These are phyloP conservation scores for Beta vulgaris DNA, from an alignment of 148 eudicot genomes.

Conservation along the genomic window DNA sequence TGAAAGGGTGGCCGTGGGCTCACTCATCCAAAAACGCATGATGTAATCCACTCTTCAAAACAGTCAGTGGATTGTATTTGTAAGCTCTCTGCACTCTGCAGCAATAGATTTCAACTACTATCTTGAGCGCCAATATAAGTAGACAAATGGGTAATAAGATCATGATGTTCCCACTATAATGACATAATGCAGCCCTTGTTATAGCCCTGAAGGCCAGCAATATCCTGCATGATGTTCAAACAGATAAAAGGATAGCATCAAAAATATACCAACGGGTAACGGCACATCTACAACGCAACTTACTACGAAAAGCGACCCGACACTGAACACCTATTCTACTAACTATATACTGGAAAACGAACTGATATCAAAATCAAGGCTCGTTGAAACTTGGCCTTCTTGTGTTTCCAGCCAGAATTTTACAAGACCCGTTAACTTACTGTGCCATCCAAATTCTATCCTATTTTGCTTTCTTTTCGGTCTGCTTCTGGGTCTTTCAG, in stretches of 20 bases:
- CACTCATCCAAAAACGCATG: neutral
- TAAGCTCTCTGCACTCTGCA: neutral
- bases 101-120: neutral
- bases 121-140: neutral
- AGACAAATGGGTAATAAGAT: neutral
- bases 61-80: neutral
- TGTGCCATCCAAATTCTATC: neutral
- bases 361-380: conserved; percentile 5
- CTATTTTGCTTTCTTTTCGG: conserved; percentile 37
- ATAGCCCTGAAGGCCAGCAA: neutral
- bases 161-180: neutral
- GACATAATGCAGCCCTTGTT: conserved; percentile 9
- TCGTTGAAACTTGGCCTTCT: neutral
- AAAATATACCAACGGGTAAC: neutral
- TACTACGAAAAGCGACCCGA: neutral
- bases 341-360: neutral
- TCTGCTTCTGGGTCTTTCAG: conserved; percentile 24
- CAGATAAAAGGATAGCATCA: conserved; percentile 6
- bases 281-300: neutral
- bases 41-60: neutral
- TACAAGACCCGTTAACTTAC: neutral
- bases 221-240: neutral
- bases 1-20: neutral
- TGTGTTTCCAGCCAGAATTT: neutral
- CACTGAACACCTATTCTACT: neutral